Conservation (phyloP, 2,329 filamentous ascomycete genomes). For the Colletotrichum phormii region DNA sequence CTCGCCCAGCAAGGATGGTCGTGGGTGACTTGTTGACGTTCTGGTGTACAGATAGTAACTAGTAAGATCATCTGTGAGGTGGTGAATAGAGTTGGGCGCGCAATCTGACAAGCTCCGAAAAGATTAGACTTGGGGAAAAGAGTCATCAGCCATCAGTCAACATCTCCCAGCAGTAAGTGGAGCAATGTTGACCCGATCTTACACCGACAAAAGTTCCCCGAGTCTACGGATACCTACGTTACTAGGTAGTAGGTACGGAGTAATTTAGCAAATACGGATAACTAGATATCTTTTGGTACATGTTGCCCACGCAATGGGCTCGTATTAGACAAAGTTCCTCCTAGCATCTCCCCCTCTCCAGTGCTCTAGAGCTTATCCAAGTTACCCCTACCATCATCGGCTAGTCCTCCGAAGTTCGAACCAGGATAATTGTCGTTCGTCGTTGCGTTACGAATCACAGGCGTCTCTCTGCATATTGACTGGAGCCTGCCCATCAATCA, state of each 20-base stretch:
- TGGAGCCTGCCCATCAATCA: conserved; percentile 13
- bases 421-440: not conserved
- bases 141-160: not conserved
- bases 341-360: not conserved
- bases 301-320: not conserved
- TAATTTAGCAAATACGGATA: too few species aligned
- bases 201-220: conserved; percentile 30
- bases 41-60: too few species aligned
- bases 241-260: too few species aligned
- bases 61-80: not conserved
- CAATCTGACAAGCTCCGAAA: not conserved
- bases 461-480: conserved; percentile 8
- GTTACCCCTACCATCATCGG: conserved; percentile 3
- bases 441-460: conserved; percentile 24
- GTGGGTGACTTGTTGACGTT: not conserved
- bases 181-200: conserved; percentile 27
- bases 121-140: not conserved
- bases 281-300: not conserved
- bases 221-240: not conserved
- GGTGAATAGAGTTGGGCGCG: not conserved
- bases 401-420: conserved; percentile 2
- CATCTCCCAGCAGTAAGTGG: not conserved
- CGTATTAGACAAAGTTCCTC: not conserved
- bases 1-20: not conserved
- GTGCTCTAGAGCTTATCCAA: too few species aligned